These are phyloP conservation scores for Choiromyces venosus DNA, from an alignment of 495 filamentous ascomycete genomes.

Conservation along the genomic window DNA sequence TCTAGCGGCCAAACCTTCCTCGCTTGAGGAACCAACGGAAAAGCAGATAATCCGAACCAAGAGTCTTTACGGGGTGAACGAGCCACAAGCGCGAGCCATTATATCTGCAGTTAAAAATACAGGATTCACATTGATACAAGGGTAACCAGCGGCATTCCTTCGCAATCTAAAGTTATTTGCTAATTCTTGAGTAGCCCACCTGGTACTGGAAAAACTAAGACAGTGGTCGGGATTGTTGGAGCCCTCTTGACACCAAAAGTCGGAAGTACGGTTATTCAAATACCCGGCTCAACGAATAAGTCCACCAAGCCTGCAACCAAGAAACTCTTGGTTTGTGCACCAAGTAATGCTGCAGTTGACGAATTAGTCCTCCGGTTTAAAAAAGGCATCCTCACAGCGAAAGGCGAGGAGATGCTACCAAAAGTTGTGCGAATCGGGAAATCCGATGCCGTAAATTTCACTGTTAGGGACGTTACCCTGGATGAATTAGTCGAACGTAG, in stretches of 20 bases:
- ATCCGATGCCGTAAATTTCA: slow-evolving; percentile 85
- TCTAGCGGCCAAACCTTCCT: slow-evolving; percentile 78
- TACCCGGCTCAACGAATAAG: slow-evolving; percentile 47
- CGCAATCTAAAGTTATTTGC: not conserved
- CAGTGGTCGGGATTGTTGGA: slow-evolving; percentile 92
- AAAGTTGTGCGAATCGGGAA: slow-evolving; percentile 86
- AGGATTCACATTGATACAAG: slow-evolving; percentile 92
- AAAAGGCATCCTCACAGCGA: slow-evolving; percentile 71
- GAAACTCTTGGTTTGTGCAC: slow-evolving; percentile 91
- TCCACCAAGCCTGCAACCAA: slow-evolving; percentile 51
- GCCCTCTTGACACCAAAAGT: slow-evolving; percentile 62
- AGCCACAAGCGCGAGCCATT: slow-evolving; percentile 86
- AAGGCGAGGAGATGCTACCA: slow-evolving; percentile 64
- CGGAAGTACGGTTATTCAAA: slow-evolving; percentile 49
- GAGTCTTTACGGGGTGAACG: slow-evolving; percentile 74
- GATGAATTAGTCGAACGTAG: slow-evolving; percentile 81
- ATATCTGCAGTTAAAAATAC: slow-evolving; percentile 88
- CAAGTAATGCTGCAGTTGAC: slow-evolving; percentile 95
- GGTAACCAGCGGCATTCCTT: slow-evolving; percentile 47
- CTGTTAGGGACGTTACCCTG: slow-evolving; percentile 84
- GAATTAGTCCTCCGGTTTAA: slow-evolving; percentile 92
- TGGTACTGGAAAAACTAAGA: slow-evolving; percentile 96
- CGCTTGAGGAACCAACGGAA: slow-evolving; percentile 70
- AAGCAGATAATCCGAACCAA: slow-evolving; percentile 61
- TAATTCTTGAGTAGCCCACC: slow-evolving; percentile 56